Percentiles rank a stretch among this genome's conserved stretches.
These are phyloP conservation scores for Eremochloa ophiuroides DNA, from an alignment of 176 grass and related monocot species.

Conservation along the genomic window DNA sequence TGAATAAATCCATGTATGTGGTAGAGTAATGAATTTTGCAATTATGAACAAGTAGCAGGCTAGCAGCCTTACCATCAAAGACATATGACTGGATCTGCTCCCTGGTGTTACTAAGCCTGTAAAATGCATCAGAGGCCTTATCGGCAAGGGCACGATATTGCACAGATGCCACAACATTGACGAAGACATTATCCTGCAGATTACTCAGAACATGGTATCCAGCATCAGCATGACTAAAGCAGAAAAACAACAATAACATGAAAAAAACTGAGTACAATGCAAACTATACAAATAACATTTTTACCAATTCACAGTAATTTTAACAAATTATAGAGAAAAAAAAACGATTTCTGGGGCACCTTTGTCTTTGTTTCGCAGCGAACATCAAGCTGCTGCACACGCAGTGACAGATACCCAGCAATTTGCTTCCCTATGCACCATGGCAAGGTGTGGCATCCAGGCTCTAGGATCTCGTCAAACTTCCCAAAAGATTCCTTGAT, in stretches of 20 bases:
- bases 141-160: constrained; percentile 75
- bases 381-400: constrained; percentile 86
- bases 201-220: constrained; percentile 8
- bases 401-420: constrained; percentile 75
- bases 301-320: neutral
- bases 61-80: constrained; percentile 74
- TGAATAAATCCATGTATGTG: neutral
- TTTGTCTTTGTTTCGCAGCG: constrained; percentile 91
- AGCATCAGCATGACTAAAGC: neutral
- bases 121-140: constrained; percentile 85
- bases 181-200: constrained; percentile 93
- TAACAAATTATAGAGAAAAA: neutral
- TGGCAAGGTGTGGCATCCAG: constrained; percentile 76
- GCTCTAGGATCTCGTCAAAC: constrained; percentile 55
- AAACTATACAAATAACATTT: neutral
- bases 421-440: constrained; percentile 73
- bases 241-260: neutral
- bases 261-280: neutral
- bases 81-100: constrained; percentile 93
- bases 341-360: constrained; percentile 25
- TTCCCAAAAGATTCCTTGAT: constrained; percentile 82
- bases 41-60: constrained; percentile 7
- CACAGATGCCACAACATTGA: constrained; percentile 86
- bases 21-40: neutral
- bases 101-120: constrained; percentile 79